phyloP scores from a whole-genome alignment of 805 yeast species.

The Lipomyces oligophaga region DNA sequence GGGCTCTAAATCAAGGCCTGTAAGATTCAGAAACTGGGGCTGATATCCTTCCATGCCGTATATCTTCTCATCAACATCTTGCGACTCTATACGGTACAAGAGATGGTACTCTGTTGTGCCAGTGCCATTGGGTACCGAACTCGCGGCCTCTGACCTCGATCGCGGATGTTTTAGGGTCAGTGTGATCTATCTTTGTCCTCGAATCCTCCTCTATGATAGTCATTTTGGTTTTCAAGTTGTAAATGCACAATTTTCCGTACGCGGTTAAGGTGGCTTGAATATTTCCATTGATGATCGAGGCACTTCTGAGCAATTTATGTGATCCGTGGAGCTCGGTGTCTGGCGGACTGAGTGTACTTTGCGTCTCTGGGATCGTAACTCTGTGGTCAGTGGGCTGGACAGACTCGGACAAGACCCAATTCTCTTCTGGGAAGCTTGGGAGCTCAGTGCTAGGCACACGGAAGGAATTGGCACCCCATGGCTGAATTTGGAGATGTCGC shows the following conservation, averaged over 20 bases:
- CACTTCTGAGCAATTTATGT: not conserved
- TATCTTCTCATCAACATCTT: slow-evolving; percentile 24
- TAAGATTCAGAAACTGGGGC: slow-evolving; percentile 26
- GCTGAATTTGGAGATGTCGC: slow-evolving; percentile 23
- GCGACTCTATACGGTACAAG: slow-evolving; percentile 20
- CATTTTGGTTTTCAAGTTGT: slow-evolving; percentile 18
- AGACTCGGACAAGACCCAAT: slow-evolving; percentile 21
- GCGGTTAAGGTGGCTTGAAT: slow-evolving; percentile 18
- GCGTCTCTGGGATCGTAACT: too few relatives aligned
- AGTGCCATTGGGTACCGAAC: slow-evolving; percentile 18
- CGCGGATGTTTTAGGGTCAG: slow-evolving; percentile 27
- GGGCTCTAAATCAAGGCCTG: slow-evolving; percentile 26
- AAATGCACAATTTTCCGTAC: slow-evolving; percentile 19
- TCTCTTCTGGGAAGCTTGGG: slow-evolving; percentile 3
- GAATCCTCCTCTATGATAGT: slow-evolving; percentile 27
- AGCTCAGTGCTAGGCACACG: slow-evolving; percentile 20
- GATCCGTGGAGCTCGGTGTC: slow-evolving; percentile 1
- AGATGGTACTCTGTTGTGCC: slow-evolving; percentile 17
- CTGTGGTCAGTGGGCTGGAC: not conserved
- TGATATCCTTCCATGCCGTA: slow-evolving; percentile 31
- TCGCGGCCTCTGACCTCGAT: slow-evolving; percentile 28
- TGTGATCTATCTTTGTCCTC: slow-evolving; percentile 23
- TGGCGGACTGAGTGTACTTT: slow-evolving; percentile 1
- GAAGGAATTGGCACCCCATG: slow-evolving; percentile 27
- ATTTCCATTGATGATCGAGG: slow-evolving; percentile 17